phyloP scores from a whole-genome alignment of 306 rosid genomes.

The Inga laurina region DNA sequence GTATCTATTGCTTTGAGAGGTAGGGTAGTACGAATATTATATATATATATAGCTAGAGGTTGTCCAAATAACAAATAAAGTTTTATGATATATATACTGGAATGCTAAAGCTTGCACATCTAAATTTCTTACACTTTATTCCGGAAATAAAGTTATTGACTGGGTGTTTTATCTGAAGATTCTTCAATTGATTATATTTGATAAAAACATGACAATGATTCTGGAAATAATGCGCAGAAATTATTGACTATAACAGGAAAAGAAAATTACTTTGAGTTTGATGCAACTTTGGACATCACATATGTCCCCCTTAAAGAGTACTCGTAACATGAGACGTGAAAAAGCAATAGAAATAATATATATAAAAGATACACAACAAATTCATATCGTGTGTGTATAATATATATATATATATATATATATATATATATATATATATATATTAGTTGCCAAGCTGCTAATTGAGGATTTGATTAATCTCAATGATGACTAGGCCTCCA shows the following conservation, averaged over 20 bases:
- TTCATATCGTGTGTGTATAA: background rate
- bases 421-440: no score
- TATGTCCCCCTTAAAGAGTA: slow-evolving; percentile 6
- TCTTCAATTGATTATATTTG: background rate
- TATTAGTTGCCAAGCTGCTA: background rate
- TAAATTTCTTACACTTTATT: background rate
- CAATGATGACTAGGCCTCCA: slow-evolving; percentile 44
- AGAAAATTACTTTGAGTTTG: slow-evolving; percentile 11
- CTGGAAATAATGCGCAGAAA: background rate
- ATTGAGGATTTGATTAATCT: slow-evolving; percentile 8
- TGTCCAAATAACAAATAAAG: background rate
- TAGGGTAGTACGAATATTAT: background rate
- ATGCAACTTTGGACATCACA: slow-evolving; percentile 14
- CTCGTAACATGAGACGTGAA: background rate
- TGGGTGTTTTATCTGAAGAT: background rate
- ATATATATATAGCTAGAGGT: background rate
- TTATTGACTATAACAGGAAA: slow-evolving; percentile 18
- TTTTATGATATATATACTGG: background rate
- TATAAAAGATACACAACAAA: background rate
- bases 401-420: no score
- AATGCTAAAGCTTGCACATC: background rate
- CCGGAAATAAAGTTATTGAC: background rate
- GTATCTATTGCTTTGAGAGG: background rate
- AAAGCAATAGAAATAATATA: slow-evolving; percentile 14
- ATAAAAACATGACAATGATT: background rate